A percentile compares a stretch with the other conserved stretches of the same genome.
Evolutionary conservation across 306 rosid genomes (phyloP).

Genomic region (Ammopiptanthus mongolicus): DNA sequence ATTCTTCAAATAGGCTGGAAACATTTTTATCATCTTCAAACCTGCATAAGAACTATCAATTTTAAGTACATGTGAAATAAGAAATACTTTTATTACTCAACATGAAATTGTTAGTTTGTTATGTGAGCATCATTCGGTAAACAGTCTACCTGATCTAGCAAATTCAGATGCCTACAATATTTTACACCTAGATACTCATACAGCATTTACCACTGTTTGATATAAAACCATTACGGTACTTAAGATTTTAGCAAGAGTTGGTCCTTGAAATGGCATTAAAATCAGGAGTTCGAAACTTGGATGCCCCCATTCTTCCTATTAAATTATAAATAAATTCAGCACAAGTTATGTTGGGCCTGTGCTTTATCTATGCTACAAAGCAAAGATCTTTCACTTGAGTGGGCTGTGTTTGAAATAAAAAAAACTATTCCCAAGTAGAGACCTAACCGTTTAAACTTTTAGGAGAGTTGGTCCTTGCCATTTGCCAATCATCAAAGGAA

Average conservation of each 20-base stretch:
- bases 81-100: not conserved
- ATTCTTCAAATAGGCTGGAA: conserved; percentile 76
- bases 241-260: conserved; percentile 1
- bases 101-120: not conserved
- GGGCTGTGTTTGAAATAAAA: not conserved
- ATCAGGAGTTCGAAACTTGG: not conserved
- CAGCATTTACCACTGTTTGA: not conserved
- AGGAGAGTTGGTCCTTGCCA: not conserved
- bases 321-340: not conserved
- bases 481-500: not conserved
- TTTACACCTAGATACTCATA: not conserved
- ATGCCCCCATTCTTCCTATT: not conserved
- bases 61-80: not conserved
- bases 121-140: not conserved
- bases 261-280: not conserved
- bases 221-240: not conserved
- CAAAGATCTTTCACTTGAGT: not conserved
- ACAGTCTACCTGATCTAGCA: not conserved
- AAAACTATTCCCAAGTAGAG: not conserved
- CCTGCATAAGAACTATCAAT: conserved; percentile 33
- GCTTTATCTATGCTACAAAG: not conserved
- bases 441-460: not conserved
- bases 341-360: not conserved
- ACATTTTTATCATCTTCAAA: conserved; percentile 81
- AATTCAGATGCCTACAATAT: not conserved